Evolutionary conservation across 371 early-diverging fungal genomes (phyloP).

Genomic region (Umbelopsis sp.): DNA sequence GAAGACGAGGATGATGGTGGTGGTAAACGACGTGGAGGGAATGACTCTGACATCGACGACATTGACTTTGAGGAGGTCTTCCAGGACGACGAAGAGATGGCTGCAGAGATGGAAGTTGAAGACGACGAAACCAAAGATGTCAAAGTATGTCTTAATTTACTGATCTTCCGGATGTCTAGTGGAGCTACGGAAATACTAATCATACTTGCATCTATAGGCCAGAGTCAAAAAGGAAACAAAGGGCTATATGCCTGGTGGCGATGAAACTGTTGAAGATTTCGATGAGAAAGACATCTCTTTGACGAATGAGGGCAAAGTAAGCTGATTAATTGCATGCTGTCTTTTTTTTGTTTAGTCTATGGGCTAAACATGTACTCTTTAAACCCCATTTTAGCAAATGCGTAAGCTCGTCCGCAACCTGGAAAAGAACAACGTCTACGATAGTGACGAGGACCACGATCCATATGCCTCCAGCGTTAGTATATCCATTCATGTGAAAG

Average conservation of each 20-base stretch:
- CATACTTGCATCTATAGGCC: slow-evolving; percentile 28
- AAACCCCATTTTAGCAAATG: slow-evolving; percentile 52
- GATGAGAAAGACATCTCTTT: slow-evolving; percentile 35
- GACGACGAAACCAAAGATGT: slow-evolving; percentile 67
- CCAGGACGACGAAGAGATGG: slow-evolving; percentile 81
- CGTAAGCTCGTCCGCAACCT: slow-evolving; percentile 73
- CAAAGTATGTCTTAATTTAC: slow-evolving; percentile 31
- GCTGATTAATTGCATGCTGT: background rate
- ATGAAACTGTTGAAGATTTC: slow-evolving; percentile 30
- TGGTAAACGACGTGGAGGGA: slow-evolving; percentile 24
- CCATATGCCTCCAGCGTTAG: slow-evolving; percentile 74
- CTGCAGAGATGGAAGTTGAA: slow-evolving; percentile 67
- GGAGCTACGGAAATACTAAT: slow-evolving; percentile 19
- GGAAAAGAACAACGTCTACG: slow-evolving; percentile 75
- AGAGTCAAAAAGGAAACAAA: slow-evolving; percentile 48
- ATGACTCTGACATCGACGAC: slow-evolving; percentile 56
- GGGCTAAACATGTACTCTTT: slow-evolving; percentile 23
- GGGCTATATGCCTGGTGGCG: slow-evolving; percentile 35
- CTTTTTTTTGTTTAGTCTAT: background rate
- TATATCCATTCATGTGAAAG: slow-evolving; percentile 6
- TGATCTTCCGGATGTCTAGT: slow-evolving; percentile 29
- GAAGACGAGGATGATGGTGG: slow-evolving; percentile 74
- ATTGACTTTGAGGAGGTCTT: slow-evolving; percentile 56
- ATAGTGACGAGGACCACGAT: slow-evolving; percentile 71
- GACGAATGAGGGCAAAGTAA: slow-evolving; percentile 53